These are phyloP conservation scores for Mortierella sp. DNA, from an alignment of 371 early-diverging fungal genomes.

Conservation along the genomic window DNA sequence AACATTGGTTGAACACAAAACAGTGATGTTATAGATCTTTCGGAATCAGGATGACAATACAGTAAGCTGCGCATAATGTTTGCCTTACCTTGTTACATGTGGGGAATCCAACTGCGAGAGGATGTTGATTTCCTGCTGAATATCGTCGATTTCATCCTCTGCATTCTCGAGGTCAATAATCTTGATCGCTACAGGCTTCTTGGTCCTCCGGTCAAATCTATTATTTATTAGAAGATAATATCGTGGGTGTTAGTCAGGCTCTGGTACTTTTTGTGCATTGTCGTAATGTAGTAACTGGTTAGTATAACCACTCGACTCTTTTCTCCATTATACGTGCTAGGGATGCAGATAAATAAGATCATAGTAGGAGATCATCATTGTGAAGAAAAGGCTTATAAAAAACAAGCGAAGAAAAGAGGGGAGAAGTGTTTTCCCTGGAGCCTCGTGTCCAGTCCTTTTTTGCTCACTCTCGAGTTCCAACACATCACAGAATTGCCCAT, in stretches of 20 bases:
- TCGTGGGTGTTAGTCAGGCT: neutral
- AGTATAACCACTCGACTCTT: neutral
- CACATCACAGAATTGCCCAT: neutral
- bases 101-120: constrained; percentile 94
- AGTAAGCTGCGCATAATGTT: neutral
- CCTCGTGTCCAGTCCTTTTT: too few relatives aligned
- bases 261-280: neutral
- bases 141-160: constrained; percentile 98
- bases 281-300: neutral
- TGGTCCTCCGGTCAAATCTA: constrained; percentile 82
- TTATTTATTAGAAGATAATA: neutral
- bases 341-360: too few relatives aligned
- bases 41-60: neutral
- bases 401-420: too few relatives aligned
- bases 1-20: constrained; percentile 2
- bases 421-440: neutral
- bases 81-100: constrained; percentile 86
- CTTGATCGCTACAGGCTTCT: constrained; percentile 91
- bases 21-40: neutral
- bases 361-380: too few relatives aligned
- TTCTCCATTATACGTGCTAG: neutral
- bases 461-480: neutral
- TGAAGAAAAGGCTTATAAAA: too few relatives aligned
- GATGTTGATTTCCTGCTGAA: constrained; percentile 96
- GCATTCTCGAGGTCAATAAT: constrained; percentile 93